Evolutionary conservation across 2,329 filamentous ascomycete genomes (phyloP), one percentile per base, ranked within the genome.

Genomic region (Cryoendolithus antarcticus): DNA sequence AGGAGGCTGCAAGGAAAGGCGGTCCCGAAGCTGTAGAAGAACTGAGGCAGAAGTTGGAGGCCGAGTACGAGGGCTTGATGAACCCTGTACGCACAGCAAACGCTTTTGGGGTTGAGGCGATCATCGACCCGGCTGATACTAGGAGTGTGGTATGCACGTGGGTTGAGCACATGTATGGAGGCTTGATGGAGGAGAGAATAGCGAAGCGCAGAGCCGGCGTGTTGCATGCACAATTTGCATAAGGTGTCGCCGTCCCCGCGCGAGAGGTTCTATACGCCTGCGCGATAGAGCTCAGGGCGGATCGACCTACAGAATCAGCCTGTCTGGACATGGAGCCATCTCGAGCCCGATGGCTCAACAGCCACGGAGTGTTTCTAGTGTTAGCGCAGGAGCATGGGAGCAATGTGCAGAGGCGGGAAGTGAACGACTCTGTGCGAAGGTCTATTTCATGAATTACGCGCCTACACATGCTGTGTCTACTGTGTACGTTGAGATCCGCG

Each of bases 11-110:
- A 21, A 66, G 70, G 41, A 68, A 66, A 38, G 50, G 63, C 19
- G 72, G 72, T 0, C 58, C 62, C 28, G 67, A 70, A 44, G 66
- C 64, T 39, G 52, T 60, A 35, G 59, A 65, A 11, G 64, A 64
- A 44, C 55, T 66, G 32, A 79, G 77, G 46, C 61, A 64, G 31
- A 70, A 76, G 49, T 47, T 80, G 27, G 71, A 78, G 33, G 66
- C 71, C 15, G 73, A 77, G 53, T 80, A 80, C 52, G 58, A 64
- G 29, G 61, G 74, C 13, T 50, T 80, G 45, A 78, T 79, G 72
- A 80, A 78, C 46, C 76, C 75, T 0, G 72, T 80, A 1, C 60
- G 75, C 10, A 78, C 74, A 3, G 75, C 76, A 9, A 77, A 78
- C 57, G 66, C 69, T 8, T 80, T 80, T 55, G 72, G 72, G 0